Conservation (phyloP, 1,284 basidiomycete genomes). For the Athelia sp. region DNA sequence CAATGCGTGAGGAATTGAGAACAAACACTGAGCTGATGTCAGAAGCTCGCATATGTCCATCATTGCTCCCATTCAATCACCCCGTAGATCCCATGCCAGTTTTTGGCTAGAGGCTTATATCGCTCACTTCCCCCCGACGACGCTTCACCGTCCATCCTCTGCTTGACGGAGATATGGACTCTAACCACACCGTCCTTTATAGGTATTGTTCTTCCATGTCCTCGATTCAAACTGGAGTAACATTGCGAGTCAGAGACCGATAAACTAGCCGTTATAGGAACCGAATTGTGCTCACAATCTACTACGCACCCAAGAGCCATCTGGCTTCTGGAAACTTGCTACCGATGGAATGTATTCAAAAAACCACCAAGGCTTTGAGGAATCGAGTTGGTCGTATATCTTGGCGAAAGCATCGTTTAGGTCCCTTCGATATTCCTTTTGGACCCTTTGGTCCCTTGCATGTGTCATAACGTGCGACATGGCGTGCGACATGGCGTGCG, state of each 20-base stretch:
- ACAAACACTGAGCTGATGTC: too few species aligned
- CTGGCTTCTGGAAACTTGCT: background rate
- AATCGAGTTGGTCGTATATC: background rate
- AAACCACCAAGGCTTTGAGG: background rate
- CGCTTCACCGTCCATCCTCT: background rate
- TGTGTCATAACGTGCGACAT: background rate
- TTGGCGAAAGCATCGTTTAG: background rate
- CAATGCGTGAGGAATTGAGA: too few species aligned
- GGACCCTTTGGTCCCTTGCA: too few species aligned
- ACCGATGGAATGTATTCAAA: background rate
- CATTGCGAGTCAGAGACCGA: background rate
- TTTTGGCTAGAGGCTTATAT: background rate
- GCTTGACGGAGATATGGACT: background rate
- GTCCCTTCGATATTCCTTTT: too few species aligned
- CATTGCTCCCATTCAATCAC: too few species aligned
- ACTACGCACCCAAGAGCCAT: background rate
- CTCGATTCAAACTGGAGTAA: background rate
- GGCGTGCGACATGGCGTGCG: too few species aligned
- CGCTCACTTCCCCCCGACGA: too few species aligned
- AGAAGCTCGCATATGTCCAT: too few species aligned
- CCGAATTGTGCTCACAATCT: background rate
- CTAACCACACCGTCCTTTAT: background rate
- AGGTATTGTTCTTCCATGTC: background rate
- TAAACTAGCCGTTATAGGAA: too few species aligned
- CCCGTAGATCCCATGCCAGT: background rate